Base-by-base conservation (phyloP, 2,329 filamentous ascomycete genomes). In the Ophiostoma sp. region DNA sequence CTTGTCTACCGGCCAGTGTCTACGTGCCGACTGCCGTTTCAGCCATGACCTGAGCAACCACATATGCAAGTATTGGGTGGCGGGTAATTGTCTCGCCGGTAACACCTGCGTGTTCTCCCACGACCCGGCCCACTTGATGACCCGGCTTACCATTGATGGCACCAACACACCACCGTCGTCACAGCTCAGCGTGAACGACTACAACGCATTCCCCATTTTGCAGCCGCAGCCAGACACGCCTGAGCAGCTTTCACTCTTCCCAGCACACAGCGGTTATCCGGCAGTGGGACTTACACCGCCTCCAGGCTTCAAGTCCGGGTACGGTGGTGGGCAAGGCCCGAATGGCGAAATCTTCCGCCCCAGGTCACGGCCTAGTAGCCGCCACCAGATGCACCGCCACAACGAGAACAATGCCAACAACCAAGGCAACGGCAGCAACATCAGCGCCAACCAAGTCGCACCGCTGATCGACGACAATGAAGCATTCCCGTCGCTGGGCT, bases 11-110 rank as follows among this genome's bases (percentile, higher is more conserved):
- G 95, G 95, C n/a, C 91, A 95, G 78, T 99, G 95, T 77, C 87
- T 97, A 67, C 88, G 95, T 69, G 94, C 94, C 70, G 95, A 99
- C 78, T 99, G 95, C 78, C 89, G 94, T 69, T 99, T 98, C 79
- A 97, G 93, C 73, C 95, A 99, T 78, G 94, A 99, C 77, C 85
- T 97, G 62, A 96, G 92, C 76, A 96, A 91, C 75, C 95, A 97
- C 75, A 85, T 99, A 71, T 99, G 95, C 93, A 98, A 98, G 92
- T 96, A 98, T 77, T 99, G 93, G 92, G 85, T 99, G 67, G 92
- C 92, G 80, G 95, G 95, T 1, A 97, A 94, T 75, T 99, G 95
- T 76, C 84, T 99, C 45, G 95, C 95, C 27, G 94, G 95, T 47
- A 89, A 93, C 69, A 93, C 92, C 3, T 99, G 95, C 78, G 92